Percentiles rank a stretch among this genome's conserved stretches.
Conservation (phyloP, 495 filamentous ascomycete genomes). For the Amphirosellinia nigrospora region DNA sequence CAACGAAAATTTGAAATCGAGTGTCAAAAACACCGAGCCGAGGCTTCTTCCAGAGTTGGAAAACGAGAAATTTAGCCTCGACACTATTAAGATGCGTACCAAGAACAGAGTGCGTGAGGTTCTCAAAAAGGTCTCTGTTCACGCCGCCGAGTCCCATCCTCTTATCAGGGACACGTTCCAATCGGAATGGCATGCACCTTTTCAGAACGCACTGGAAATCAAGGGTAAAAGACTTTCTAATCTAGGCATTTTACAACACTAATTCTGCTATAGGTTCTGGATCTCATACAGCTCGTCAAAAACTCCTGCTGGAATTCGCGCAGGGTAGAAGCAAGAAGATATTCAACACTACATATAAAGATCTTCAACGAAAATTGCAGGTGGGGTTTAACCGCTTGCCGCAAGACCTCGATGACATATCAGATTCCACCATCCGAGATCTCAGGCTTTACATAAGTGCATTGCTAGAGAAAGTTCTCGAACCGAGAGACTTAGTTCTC, state of each 20-base stretch:
- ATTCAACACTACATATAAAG: neutral
- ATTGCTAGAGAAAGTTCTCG: constrained; percentile 8
- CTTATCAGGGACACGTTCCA: neutral
- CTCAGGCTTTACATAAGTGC: constrained; percentile 19
- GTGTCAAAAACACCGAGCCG: neutral
- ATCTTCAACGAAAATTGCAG: neutral
- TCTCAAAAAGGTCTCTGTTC: neutral
- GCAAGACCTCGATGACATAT: neutral
- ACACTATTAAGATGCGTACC: neutral
- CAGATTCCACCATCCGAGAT: neutral
- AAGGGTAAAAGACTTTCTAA: neutral
- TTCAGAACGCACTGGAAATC: neutral
- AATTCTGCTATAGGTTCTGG: neutral
- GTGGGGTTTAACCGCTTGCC: neutral
- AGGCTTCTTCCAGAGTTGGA: constrained; percentile 1
- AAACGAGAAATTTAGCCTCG: neutral
- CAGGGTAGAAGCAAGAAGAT: neutral
- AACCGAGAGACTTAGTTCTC: neutral
- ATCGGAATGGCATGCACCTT: neutral
- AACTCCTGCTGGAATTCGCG: constrained; percentile 3
- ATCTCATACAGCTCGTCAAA: neutral
- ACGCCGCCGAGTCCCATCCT: neutral
- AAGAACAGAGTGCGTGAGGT: neutral
- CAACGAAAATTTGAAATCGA: neutral
- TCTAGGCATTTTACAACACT: neutral